Evolutionary conservation across 2,329 filamentous ascomycete species (phyloP).

Genomic region (Corinectria fuckeliana): DNA sequence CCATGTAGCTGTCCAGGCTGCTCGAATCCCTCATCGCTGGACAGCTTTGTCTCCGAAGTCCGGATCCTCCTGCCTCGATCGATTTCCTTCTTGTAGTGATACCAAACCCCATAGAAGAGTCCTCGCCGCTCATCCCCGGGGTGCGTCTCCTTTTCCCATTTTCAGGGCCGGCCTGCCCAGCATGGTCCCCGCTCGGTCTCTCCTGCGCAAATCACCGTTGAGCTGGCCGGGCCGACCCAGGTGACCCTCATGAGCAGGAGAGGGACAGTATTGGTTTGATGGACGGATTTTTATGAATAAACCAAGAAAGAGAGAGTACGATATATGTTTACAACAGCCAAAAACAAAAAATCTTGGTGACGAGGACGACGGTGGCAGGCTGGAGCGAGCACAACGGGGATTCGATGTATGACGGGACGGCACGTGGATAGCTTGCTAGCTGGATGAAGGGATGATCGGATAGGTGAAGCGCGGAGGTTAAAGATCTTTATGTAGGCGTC

Average conservation of each 20-base stretch:
- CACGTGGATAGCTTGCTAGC: background rate
- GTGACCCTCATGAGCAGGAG: constrained; percentile 3
- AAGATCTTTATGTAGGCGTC: constrained; percentile 16
- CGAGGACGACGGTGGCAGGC: background rate
- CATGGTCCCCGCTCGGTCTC: constrained; percentile 3
- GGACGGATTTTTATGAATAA: constrained; percentile 23
- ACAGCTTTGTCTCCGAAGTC: constrained; percentile 7
- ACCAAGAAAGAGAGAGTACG: constrained; percentile 17
- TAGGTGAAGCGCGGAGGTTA: constrained; percentile 13
- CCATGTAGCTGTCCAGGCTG: constrained; percentile 2
- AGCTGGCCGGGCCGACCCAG: constrained; percentile 7
- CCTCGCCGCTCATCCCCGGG: constrained; percentile 22
- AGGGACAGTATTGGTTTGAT: constrained; percentile 1
- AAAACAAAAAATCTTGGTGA: constrained; percentile 13
- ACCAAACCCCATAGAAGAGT: constrained; percentile 42
- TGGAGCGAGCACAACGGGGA: background rate
- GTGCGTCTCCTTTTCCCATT: constrained; percentile 23
- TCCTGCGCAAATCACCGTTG: background rate
- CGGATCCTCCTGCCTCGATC: constrained; percentile 20
- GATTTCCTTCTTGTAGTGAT: constrained; percentile 42
- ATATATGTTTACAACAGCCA: constrained; percentile 13
- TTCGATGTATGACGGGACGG: background rate
- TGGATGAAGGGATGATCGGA: constrained; percentile 9
- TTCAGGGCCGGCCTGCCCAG: constrained; percentile 6
- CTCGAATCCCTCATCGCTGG: background rate